Percentiles rank a stretch among this genome's conserved stretches.
Conservation (phyloP, 2,329 filamentous ascomycete species). For the Fusarium virguliforme region DNA sequence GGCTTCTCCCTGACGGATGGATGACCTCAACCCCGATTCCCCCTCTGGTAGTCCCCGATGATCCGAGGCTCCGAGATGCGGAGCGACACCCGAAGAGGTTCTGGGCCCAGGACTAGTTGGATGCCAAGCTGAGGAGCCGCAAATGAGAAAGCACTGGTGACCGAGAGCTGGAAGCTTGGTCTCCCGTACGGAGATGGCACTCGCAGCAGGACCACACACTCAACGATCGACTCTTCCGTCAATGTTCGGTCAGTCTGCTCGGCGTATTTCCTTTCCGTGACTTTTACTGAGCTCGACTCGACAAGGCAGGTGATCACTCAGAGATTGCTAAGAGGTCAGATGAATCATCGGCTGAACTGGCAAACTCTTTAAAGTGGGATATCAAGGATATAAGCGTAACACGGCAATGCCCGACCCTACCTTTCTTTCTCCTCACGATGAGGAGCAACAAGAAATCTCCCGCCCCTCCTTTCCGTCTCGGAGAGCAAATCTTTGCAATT, state of each 20-base stretch:
- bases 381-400: constrained; percentile 9
- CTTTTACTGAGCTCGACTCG: neutral
- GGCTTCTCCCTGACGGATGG: constrained; percentile 14
- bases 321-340: neutral
- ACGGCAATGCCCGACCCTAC: constrained; percentile 7
- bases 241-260: constrained; percentile 5
- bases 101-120: neutral
- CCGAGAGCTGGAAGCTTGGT: constrained; percentile 3
- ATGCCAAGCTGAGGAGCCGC: neutral
- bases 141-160: constrained; percentile 6
- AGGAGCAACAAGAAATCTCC: neutral
- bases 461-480: constrained; percentile 3
- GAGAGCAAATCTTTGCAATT: neutral
- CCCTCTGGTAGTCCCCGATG: constrained; percentile 12
- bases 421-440: neutral
- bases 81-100: constrained; percentile 3
- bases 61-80: constrained; percentile 14
- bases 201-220: constrained; percentile 1
- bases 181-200: neutral
- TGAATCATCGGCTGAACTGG: constrained; percentile 12
- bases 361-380: constrained; percentile 14
- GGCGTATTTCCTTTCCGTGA: neutral
- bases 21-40: constrained; percentile 4
- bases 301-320: neutral
- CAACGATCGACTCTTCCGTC: constrained; percentile 8